Conservation (phyloP, 257 asterid genomes). For the Nicotiana paniculata region DNA sequence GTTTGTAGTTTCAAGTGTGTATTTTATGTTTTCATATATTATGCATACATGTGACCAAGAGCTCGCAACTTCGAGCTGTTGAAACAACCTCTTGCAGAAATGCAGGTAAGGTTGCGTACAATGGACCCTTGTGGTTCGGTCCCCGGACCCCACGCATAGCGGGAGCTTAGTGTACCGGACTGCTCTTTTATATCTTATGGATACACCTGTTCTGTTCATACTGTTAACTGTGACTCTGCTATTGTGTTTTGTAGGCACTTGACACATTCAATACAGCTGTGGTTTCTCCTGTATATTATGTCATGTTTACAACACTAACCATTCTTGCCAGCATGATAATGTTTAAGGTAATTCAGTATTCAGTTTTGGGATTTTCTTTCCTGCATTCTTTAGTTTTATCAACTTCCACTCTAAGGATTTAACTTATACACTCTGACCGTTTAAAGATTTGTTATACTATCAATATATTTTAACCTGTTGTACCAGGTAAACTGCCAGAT, state of each 20-base stretch:
- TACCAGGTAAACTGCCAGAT: neutral
- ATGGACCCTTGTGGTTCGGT: too few relatives aligned
- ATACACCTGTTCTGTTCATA: neutral
- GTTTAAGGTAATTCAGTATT: constrained; percentile 27
- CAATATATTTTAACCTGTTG: neutral
- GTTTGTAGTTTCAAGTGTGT: neutral
- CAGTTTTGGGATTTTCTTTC: neutral
- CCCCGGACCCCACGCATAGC: too few relatives aligned
- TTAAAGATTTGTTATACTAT: too few relatives aligned
- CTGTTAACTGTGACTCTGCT: neutral
- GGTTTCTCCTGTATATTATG: constrained; percentile 36
- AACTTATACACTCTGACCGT: neutral
- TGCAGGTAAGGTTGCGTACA: too few relatives aligned
- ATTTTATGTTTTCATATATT: neutral
- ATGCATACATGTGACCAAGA: neutral
- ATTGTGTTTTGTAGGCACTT: constrained; percentile 21
- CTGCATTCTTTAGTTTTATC: neutral
- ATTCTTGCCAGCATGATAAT: constrained; percentile 36
- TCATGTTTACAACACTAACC: constrained; percentile 36
- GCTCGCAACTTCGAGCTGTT: too few relatives aligned
- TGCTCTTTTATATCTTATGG: neutral
- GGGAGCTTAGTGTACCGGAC: too few relatives aligned
- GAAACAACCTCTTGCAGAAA: too few relatives aligned
- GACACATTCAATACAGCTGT: constrained; percentile 35
- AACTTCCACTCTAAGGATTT: neutral